These are phyloP conservation scores for Verticillium alfalfae DNA, from an alignment of 2,329 filamentous ascomycete species.

Conservation along the genomic window DNA sequence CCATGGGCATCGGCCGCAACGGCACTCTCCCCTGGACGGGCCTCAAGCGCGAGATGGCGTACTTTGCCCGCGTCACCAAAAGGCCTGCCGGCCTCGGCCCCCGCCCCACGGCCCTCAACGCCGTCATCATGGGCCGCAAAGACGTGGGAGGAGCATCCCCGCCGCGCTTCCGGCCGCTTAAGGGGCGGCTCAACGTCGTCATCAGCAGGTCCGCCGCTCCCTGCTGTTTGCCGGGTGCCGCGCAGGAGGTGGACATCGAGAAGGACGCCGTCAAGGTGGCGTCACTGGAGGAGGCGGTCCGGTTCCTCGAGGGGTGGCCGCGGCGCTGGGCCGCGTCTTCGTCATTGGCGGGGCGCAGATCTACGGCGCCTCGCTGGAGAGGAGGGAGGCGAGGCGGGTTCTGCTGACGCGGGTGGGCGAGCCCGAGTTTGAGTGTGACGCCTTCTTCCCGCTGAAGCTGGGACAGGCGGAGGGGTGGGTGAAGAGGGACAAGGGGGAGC, in stretches of 20 bases:
- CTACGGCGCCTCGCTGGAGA: conserved; percentile 64
- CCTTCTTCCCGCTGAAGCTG: conserved; percentile 62
- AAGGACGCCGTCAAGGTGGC: conserved; percentile 50
- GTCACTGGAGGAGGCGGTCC: conserved; percentile 54
- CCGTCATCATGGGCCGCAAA: conserved; percentile 97
- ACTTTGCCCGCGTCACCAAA: conserved; percentile 90
- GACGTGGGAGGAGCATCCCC: conserved; percentile 89
- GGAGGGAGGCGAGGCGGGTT: conserved; percentile 54
- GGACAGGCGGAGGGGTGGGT: conserved; percentile 14
- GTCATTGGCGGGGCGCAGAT: conserved; percentile 89
- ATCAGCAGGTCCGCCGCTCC: conserved; percentile 50
- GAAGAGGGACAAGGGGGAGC: conserved; percentile 32
- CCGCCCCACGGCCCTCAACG: conserved; percentile 48
- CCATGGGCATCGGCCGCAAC: conserved; percentile 79
- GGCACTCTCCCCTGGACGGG: conserved; percentile 85
- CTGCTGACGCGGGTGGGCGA: conserved; percentile 61
- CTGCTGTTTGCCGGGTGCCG: conserved; percentile 6
- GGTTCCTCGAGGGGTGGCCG: conserved; percentile 33
- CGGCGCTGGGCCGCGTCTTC: conserved; percentile 57
- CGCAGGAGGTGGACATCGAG: conserved; percentile 9
- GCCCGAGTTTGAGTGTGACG: conserved; percentile 70
- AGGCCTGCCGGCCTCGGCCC: conserved; percentile 33
- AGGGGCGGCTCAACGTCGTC: conserved; percentile 75
- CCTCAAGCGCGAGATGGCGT: conserved; percentile 86
- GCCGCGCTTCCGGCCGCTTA: conserved; percentile 68